Conservation (phyloP, 106 monocot species). For the Acorus gramineus region DNA sequence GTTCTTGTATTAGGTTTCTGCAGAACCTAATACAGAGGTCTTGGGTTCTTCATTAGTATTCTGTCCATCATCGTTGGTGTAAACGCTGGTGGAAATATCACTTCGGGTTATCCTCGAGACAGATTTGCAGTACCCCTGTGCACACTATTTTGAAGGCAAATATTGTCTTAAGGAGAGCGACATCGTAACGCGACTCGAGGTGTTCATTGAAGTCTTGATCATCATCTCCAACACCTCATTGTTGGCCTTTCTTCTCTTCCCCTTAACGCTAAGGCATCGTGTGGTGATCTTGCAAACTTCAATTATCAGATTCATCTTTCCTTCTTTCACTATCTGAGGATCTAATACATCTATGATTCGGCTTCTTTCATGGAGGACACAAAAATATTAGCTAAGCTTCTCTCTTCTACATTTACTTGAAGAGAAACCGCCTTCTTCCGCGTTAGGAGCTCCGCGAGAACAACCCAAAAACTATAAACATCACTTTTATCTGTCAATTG, state of each 20-base stretch:
- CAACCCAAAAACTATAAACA: conserved; percentile 2
- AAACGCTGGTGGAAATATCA: too few relatives aligned
- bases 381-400: not conserved
- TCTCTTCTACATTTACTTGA: not conserved
- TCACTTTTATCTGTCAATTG: too few relatives aligned
- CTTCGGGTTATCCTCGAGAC: too few relatives aligned
- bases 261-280: not conserved
- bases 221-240: not conserved
- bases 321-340: not conserved
- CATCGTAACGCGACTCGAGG: too few relatives aligned
- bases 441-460: conserved; percentile 2
- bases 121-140: too few relatives aligned
- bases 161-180: too few relatives aligned
- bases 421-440: conserved; percentile 1
- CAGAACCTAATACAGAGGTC: too few relatives aligned
- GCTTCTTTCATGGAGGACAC: conserved; percentile 1
- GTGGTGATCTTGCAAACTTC: not conserved
- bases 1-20: too few relatives aligned
- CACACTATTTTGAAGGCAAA: too few relatives aligned
- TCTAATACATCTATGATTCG: conserved; percentile 5
- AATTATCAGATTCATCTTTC: not conserved
- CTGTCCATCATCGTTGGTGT: too few relatives aligned
- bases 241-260: conserved; percentile 12
- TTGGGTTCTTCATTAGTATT: too few relatives aligned
- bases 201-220: too few relatives aligned